A percentile compares a stretch with the other conserved stretches of the same genome.
phyloP scores from a whole-genome alignment of 441 rosid species.

The Euphorbia corollata region DNA sequence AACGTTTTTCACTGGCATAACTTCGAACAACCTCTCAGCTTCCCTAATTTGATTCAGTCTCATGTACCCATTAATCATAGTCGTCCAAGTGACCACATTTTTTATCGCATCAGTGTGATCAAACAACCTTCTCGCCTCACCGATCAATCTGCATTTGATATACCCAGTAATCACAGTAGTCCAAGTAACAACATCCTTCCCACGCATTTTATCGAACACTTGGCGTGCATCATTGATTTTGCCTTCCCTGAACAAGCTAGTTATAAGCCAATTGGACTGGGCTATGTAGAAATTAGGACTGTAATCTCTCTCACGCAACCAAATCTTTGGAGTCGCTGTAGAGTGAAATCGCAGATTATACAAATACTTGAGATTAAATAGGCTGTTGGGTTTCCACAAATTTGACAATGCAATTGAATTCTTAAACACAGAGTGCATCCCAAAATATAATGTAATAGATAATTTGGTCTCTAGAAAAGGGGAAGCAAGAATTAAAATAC shows the following conservation, averaged over 20 bases:
- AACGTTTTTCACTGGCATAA: slow-evolving; percentile 52
- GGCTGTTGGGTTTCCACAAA: background rate
- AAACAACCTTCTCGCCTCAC: slow-evolving; percentile 50
- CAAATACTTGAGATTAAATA: background rate
- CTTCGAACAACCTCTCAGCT: slow-evolving; percentile 50
- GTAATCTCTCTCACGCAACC: slow-evolving; percentile 21
- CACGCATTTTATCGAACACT: slow-evolving; percentile 50
- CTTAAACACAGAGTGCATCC: slow-evolving; percentile 9
- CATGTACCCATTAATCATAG: slow-evolving; percentile 55
- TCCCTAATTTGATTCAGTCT: slow-evolving; percentile 34
- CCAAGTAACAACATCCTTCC: slow-evolving; percentile 53
- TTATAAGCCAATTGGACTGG: slow-evolving; percentile 40
- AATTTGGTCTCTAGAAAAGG: too few species aligned
- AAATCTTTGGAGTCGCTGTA: slow-evolving; percentile 8
- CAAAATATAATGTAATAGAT: background rate
- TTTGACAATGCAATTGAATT: background rate
- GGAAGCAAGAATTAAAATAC: too few species aligned
- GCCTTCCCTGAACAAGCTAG: slow-evolving; percentile 38
- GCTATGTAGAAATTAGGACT: slow-evolving; percentile 27
- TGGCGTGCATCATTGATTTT: slow-evolving; percentile 40
- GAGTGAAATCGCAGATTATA: background rate
- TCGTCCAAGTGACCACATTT: slow-evolving; percentile 76
- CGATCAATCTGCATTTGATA: slow-evolving; percentile 42
- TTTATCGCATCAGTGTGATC: slow-evolving; percentile 42
- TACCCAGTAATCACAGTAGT: slow-evolving; percentile 51